phyloP scores from a whole-genome alignment of 495 filamentous ascomycete species.

The Aspergillus biplanus region DNA sequence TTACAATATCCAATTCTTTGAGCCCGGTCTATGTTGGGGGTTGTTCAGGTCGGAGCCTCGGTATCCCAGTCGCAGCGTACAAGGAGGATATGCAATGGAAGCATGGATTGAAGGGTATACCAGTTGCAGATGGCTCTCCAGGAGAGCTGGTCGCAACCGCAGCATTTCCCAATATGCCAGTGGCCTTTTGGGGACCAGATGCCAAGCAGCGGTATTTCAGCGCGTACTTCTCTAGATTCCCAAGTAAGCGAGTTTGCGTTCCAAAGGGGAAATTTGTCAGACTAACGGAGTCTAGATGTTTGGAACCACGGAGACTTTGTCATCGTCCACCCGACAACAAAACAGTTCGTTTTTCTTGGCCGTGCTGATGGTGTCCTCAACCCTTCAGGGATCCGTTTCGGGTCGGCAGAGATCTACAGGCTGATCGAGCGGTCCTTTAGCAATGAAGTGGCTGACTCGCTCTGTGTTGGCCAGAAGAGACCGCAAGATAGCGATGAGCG shows the following conservation, averaged over 20 bases:
- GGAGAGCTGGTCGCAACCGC: slow-evolving; percentile 72
- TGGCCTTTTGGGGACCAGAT: slow-evolving; percentile 70
- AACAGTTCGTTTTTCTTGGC: slow-evolving; percentile 67
- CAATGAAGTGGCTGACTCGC: slow-evolving; percentile 63
- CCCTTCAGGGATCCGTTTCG: slow-evolving; percentile 76
- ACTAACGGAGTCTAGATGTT: slow-evolving; percentile 62
- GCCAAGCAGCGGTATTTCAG: slow-evolving; percentile 60
- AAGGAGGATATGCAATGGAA: too few species aligned
- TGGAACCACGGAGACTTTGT: slow-evolving; percentile 86
- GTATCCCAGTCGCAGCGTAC: too few species aligned
- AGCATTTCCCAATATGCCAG: slow-evolving; percentile 73
- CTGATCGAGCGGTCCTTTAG: slow-evolving; percentile 67
- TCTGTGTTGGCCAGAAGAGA: slow-evolving; percentile 75
- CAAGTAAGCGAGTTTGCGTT: too few species aligned
- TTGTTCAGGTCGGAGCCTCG: too few species aligned
- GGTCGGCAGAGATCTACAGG: slow-evolving; percentile 75
- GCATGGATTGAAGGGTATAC: too few species aligned
- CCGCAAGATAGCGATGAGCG: slow-evolving; percentile 69
- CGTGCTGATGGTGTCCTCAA: slow-evolving; percentile 79
- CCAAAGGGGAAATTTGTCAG: too few species aligned
- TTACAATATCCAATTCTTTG: too few species aligned
- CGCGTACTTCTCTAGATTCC: slow-evolving; percentile 73
- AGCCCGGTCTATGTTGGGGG: too few species aligned
- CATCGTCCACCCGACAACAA: slow-evolving; percentile 65
- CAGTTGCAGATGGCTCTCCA: too few species aligned